Evolutionary conservation across 2,329 filamentous ascomycete species (phyloP), one percentile per base, ranked within the genome.

Genomic region (Ustulina deusta): DNA sequence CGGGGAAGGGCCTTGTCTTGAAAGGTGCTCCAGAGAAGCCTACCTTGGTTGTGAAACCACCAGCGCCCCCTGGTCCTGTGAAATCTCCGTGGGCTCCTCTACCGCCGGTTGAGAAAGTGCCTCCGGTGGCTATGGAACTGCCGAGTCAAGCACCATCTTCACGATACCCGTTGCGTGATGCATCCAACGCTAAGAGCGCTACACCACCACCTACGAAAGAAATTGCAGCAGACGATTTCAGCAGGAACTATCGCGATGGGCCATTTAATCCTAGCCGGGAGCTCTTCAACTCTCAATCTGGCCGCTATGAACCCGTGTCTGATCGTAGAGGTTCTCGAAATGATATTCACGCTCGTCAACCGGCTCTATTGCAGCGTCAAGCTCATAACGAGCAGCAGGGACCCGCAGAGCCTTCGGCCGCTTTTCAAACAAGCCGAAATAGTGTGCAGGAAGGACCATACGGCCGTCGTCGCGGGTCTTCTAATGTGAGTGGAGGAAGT

Each of bases 171-270:
- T 80, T 83, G 25, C 85, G 83, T 74, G 90, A 93, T 71, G 78
- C 83, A 11, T 84, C 87, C 62, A 82, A 83, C 6, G 83, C 85
- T 65, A 89, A 90, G 69, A 82, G 82, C 61, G 82, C 83, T 71
- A 82, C 83, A 57, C 84, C 83, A 58, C 84, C 84, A 20, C 83
- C 84, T 9, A 86, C 91, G 0, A 93, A 93, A 76, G 94, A 98
- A 77, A 97, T 97, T 70, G 93, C 94, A 6, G 92, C 94, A 0
- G 96, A 98, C 78, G 95, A 97, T 72, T 98, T 97, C 76, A 97
- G 91, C 78, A 88, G 96, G 69, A 87, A 90, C 38, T 97, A 93
- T 90, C 87, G 92, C 74, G 93, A 97, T 69, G 87, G 90, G 5
- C 84, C 85, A 40, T 77, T 83, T 0, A 84, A 87, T 63, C 84